Base-by-base conservation (phyloP, 179 eudicot species). In the Silene coronaria region DNA sequence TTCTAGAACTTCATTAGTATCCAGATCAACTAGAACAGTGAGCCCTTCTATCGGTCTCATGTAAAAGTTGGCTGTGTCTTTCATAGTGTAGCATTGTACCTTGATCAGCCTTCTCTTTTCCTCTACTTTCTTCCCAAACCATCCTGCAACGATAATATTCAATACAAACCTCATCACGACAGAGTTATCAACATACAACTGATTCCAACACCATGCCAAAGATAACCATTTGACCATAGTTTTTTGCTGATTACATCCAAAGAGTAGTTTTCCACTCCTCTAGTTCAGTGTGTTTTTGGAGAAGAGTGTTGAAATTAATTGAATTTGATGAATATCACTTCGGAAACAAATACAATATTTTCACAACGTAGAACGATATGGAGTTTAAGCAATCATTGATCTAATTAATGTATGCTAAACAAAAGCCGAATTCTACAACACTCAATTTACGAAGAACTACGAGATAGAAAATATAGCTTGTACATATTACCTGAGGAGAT, bases 11-110 rank as follows among this genome's bases (percentile, higher is more conserved):
- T 84, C 72, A 64, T 87, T 82, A 0, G 95, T 80, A 77, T 95
- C 99, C 78, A 95, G 19, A 53, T 95, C 99, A 3, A 95, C 85
- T 2, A 92, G 78, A 10, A 89, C 91, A 4, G 99, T 92, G 14
- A 95, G 86, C 61, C 97, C 99, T 83, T 95, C 97, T 59, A 95
- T 86, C 13, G 99, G 97, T 42, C 97, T 84, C 99, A 95, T 95
- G 84, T 95, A 95, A 82, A 95, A 95, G 74, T 95, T 95, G 1
- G 86, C 89, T 0, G 99, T 94, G 81, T 82, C 96, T 71, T 89
- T 75, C 75, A 70, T 79, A 22, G 96, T 80, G 84, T 82, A 95
- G 85, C 99, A 92, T 73, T 95, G 97, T 46, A 92, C 87, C 78
- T 95, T 95, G 46, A 95, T 85, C 48, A 95, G 57, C 71, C 97